phyloP scores from a whole-genome alignment of 176 grass and related monocot species.

The Avena sativa region DNA sequence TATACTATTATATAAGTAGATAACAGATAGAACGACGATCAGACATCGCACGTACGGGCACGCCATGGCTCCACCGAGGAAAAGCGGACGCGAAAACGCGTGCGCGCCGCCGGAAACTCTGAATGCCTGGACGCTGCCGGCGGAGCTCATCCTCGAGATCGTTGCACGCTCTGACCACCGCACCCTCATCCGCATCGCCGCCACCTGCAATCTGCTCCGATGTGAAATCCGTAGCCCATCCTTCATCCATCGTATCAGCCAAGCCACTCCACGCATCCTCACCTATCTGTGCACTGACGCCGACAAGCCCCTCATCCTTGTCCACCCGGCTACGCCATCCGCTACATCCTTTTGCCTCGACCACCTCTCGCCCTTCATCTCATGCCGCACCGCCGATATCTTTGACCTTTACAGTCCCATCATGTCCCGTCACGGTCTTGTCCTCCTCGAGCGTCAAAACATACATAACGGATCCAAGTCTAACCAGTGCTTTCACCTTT shows the following conservation, averaged over 20 bases:
- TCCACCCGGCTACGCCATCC: not conserved
- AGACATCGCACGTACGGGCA: not conserved
- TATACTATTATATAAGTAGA: too few species aligned
- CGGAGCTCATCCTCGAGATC: not conserved
- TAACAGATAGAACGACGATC: too few species aligned
- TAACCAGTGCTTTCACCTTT: not conserved
- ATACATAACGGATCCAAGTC: not conserved
- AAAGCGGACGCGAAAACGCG: not conserved
- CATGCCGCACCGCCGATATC: not conserved
- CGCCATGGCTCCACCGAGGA: not conserved
- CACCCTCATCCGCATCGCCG: not conserved
- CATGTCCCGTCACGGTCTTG: not conserved
- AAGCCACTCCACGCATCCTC: not conserved
- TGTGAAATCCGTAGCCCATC: not conserved
- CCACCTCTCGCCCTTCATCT: not conserved
- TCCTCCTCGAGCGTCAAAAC: not conserved
- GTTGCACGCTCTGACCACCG: not conserved
- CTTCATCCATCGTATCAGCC: not conserved
- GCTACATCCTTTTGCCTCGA: not conserved
- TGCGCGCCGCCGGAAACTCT: not conserved
- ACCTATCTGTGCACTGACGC: not conserved
- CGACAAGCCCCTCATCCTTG: not conserved
- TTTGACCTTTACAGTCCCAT: not conserved
- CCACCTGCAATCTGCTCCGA: not conserved
- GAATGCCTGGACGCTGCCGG: not conserved